Evolutionary conservation across 768 basidiomycete genomes (phyloP).

Genomic region (Termitomyces sp.): DNA sequence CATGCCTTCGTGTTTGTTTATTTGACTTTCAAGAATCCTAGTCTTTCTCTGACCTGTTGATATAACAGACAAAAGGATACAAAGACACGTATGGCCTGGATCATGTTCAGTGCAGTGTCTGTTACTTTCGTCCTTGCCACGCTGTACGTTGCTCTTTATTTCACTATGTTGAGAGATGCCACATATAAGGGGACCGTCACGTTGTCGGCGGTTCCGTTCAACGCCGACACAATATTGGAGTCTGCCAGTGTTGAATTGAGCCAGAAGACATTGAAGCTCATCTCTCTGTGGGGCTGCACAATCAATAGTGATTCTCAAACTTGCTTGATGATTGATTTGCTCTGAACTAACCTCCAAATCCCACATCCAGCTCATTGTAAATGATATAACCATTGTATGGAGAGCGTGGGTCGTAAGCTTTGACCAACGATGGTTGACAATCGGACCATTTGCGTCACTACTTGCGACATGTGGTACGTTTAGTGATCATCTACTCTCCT

Average conservation of each 20-base stretch:
- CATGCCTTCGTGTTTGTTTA: not conserved
- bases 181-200: too few species aligned
- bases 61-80: not conserved
- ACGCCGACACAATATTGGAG: too few species aligned
- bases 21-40: not conserved
- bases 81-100: not conserved
- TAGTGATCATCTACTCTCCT: not conserved
- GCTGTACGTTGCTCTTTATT: not conserved
- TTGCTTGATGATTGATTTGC: not conserved
- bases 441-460: not conserved
- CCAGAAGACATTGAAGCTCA: not conserved
- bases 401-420: not conserved
- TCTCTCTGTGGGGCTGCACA: not conserved
- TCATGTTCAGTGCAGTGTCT: not conserved
- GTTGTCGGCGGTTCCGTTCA: too few species aligned
- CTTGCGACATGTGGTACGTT: not conserved
- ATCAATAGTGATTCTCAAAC: not conserved
- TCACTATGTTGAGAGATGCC: not conserved
- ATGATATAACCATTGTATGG: not conserved
- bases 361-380: not conserved
- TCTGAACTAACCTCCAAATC: not conserved
- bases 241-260: not conserved
- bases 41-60: not conserved
- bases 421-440: not conserved
- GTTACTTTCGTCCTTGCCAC: not conserved